These are phyloP conservation scores for Aspergillus haitiensis DNA, from an alignment of 495 filamentous ascomycete species.

Conservation along the genomic window DNA sequence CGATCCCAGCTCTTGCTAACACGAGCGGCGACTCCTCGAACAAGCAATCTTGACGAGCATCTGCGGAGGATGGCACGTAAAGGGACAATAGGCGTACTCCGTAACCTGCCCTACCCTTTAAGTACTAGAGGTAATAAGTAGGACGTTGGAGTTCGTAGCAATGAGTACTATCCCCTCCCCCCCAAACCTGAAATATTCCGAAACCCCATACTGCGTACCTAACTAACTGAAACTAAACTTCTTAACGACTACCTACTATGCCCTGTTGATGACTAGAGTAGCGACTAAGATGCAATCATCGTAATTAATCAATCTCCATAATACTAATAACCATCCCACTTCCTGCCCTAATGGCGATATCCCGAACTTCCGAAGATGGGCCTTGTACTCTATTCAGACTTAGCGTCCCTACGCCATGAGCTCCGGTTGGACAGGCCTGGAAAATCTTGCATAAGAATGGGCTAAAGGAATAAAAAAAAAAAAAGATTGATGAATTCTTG, in stretches of 20 bases:
- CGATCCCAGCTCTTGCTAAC: slow-evolving; percentile 2
- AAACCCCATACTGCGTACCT: not conserved
- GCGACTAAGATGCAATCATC: too few relatives aligned
- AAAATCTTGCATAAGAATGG: slow-evolving; percentile 12
- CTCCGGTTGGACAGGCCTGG: slow-evolving; percentile 19
- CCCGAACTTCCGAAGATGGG: slow-evolving; percentile 20
- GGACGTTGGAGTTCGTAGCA: too few relatives aligned
- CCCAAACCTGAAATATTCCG: not conserved
- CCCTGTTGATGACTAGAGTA: too few relatives aligned
- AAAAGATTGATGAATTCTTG: not conserved
- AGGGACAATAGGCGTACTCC: not conserved
- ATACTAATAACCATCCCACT: not conserved
- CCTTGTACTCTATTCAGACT: slow-evolving; percentile 13
- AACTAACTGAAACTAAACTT: not conserved
- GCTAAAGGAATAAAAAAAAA: not conserved
- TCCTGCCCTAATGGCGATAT: slow-evolving; percentile 7
- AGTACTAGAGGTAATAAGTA: not conserved
- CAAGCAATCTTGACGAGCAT: slow-evolving; percentile 11
- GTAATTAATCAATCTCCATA: not conserved
- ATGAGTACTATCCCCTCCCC: not conserved
- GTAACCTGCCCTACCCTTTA: not conserved
- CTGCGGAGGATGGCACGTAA: not conserved
- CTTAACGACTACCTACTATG: too few relatives aligned
- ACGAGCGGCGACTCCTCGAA: not conserved
- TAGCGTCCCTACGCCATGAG: slow-evolving; percentile 15